Evolutionary conservation across 2,329 filamentous ascomycete genomes (phyloP), one percentile per base, ranked within the genome.

Genomic region (Cercospora berteroae): DNA sequence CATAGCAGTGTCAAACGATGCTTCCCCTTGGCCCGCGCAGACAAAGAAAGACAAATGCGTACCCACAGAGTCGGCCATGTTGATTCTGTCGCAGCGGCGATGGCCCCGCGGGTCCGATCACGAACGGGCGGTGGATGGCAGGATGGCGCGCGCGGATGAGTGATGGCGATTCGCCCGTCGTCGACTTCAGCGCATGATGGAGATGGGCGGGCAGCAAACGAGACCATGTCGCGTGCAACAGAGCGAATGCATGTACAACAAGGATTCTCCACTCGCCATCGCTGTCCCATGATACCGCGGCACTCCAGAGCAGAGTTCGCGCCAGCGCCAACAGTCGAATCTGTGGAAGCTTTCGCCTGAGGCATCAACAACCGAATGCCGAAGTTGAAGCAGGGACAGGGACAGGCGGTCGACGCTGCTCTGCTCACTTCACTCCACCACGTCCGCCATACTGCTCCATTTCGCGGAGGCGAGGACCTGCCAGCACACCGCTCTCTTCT

Each of bases 21-120:
- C 61, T 31, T 44, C 50, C 27, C 36, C 36, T 39, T 10, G 2
- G 48, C 10, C 23, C 1, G 48, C 48, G 48, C 48, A 52, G 25
- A 50, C 59, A 62, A 48, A 62, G 59, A 33, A n/a, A 29, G 42
- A 31, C 16, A 3, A 13, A 20, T 60, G 58, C 71, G 44, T 71
- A 75, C 74, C 74, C 57, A 76, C 73, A 56, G 74, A 76, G 73
- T 76, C 74, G 63, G 74, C 72, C 74, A 76, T 76, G n/a, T 20
- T 65, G 57, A 52, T 18, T 61, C 36, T 58, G 18, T 33, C 23
- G 55, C 55, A n/a, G 27, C 55, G 27, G 55, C 55, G 27, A 52
- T 52, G 48, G 20, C 48, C 23, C 23, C 48, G 48, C 48, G 23
- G 48, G 23, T 36, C n/a, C 29, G 29, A 58, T 58, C 29, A 58